These are phyloP conservation scores for Coemansia sp. DNA, from an alignment of 192 early-diverging fungal species.

Conservation along the genomic window DNA sequence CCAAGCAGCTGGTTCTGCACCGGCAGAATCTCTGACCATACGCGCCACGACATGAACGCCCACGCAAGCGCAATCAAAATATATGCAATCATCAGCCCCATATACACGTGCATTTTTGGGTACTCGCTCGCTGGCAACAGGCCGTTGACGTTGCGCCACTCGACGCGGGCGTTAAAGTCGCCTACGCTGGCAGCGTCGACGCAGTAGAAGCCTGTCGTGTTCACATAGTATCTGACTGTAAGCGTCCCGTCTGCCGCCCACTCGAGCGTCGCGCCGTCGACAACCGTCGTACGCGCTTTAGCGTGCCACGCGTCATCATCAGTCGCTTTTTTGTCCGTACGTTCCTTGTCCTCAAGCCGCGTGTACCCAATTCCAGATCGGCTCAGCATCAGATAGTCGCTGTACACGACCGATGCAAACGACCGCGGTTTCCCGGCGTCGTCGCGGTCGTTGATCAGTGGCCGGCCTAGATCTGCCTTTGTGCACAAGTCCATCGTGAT, in stretches of 20 bases:
- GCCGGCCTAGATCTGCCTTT: conserved; percentile 54
- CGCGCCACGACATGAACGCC: conserved; percentile 72
- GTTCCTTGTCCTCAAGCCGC: conserved; percentile 32
- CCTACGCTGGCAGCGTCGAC: conserved; percentile 44
- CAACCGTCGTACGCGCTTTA: conserved; percentile 20
- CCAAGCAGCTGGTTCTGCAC: conserved; percentile 89
- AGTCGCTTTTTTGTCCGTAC: conserved; percentile 12
- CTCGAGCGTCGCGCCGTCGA: conserved; percentile 50
- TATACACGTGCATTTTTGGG: conserved; percentile 88
- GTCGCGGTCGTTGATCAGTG: conserved; percentile 58
- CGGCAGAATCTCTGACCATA: conserved; percentile 87
- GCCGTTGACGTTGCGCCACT: conserved; percentile 81
- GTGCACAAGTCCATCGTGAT: conserved; percentile 58
- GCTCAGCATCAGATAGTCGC: conserved; percentile 49
- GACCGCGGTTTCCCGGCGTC: conserved; percentile 29
- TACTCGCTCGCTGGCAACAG: conserved; percentile 81
- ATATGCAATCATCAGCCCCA: conserved; percentile 72
- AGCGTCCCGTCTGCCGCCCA: conserved; percentile 39
- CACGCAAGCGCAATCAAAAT: conserved; percentile 72
- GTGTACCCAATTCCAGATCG: conserved; percentile 37
- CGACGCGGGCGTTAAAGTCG: conserved; percentile 60
- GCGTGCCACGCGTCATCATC: conserved; percentile 32
- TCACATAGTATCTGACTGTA: conserved; percentile 62
- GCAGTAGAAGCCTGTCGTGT: conserved; percentile 86
- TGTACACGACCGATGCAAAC: conserved; percentile 42